A percentile compares a stretch with the other conserved stretches of the same genome.
These are phyloP conservation scores for Fusarium foetens DNA, from an alignment of 2,329 filamentous ascomycete genomes.

Conservation along the genomic window DNA sequence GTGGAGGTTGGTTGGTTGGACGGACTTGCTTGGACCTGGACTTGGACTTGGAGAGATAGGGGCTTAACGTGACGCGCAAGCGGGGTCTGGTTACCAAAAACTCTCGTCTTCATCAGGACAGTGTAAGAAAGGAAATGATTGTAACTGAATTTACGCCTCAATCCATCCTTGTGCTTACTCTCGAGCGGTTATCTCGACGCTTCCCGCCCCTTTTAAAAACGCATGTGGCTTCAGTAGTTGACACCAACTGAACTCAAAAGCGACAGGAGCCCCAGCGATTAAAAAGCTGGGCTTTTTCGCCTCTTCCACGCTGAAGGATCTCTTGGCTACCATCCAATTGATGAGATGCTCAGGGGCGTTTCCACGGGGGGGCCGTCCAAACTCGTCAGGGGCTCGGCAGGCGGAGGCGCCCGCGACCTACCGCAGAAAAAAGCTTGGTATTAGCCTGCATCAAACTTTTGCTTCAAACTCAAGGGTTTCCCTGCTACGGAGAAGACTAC, in stretches of 20 bases:
- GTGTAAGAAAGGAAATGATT: slow-evolving; percentile 30
- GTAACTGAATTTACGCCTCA: slow-evolving; percentile 3
- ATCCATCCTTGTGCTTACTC: slow-evolving; percentile 2
- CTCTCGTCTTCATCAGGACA: not conserved
- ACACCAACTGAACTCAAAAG: not conserved
- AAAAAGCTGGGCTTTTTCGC: not conserved
- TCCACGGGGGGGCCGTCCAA: not conserved
- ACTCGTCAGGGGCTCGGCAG: not conserved
- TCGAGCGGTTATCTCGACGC: not conserved
- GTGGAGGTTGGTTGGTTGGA: not conserved
- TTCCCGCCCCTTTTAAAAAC: not conserved
- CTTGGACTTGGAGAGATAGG: slow-evolving; percentile 7
- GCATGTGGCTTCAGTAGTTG: slow-evolving; percentile 7
- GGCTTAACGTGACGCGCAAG: slow-evolving; percentile 27
- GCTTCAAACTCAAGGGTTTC: not conserved
- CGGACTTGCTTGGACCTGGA: not conserved
- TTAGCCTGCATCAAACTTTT: not conserved
- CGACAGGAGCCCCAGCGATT: not conserved
- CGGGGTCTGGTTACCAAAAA: slow-evolving; percentile 16
- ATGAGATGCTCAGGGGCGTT: slow-evolving; percentile 1
- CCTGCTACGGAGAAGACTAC: not conserved
- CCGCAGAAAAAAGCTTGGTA: not conserved
- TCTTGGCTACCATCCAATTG: not conserved
- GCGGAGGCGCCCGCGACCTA: not conserved
- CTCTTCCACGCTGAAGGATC: not conserved